These are phyloP conservation scores for Houttuynia cordata DNA, from an alignment of 164 flowering plant species.

Conservation along the genomic window DNA sequence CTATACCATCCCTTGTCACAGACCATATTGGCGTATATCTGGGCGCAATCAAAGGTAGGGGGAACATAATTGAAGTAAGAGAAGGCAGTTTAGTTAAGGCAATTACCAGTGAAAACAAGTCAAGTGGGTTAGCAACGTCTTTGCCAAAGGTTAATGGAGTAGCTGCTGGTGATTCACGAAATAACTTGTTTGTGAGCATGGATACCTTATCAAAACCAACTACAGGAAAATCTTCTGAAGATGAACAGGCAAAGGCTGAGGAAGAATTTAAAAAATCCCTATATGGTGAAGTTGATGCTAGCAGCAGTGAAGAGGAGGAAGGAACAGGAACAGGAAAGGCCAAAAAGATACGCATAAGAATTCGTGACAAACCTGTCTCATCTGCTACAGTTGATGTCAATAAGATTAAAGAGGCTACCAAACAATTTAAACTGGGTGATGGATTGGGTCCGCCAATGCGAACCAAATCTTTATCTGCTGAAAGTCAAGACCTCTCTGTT, in stretches of 20 bases:
- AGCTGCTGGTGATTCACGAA: slow-evolving; percentile 23
- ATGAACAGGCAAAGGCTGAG: slow-evolving; percentile 90
- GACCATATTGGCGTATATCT: slow-evolving; percentile 96
- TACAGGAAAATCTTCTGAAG: slow-evolving; percentile 39
- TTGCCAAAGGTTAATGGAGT: slow-evolving; percentile 24
- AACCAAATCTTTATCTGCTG: slow-evolving; percentile 54
- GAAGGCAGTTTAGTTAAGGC: slow-evolving; percentile 85
- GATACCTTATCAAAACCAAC: slow-evolving; percentile 37
- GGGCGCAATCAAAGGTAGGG: slow-evolving; percentile 90
- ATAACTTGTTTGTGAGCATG: slow-evolving; percentile 44
- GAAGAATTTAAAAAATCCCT: slow-evolving; percentile 90
- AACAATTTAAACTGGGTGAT: slow-evolving; percentile 75
- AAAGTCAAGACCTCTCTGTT: slow-evolving; percentile 51
- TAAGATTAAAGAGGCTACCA: slow-evolving; percentile 95
- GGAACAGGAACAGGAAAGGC: slow-evolving; percentile 54
- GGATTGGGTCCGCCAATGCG: slow-evolving; percentile 64
- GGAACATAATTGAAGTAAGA: slow-evolving; percentile 79
- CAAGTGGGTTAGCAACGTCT: slow-evolving; percentile 34
- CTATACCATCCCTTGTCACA: slow-evolving; percentile 72
- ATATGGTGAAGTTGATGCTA: slow-evolving; percentile 70
- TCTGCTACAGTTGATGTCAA: slow-evolving; percentile 80
- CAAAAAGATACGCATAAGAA: slow-evolving; percentile 69
- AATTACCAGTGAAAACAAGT: slow-evolving; percentile 29
- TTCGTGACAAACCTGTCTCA: slow-evolving; percentile 74
- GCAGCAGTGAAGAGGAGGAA: slow-evolving; percentile 91